Percentiles rank a stretch among this genome's conserved stretches.
Conservation (phyloP, 1,139 yeast genomes). For the Meyerozyma carpophila region DNA sequence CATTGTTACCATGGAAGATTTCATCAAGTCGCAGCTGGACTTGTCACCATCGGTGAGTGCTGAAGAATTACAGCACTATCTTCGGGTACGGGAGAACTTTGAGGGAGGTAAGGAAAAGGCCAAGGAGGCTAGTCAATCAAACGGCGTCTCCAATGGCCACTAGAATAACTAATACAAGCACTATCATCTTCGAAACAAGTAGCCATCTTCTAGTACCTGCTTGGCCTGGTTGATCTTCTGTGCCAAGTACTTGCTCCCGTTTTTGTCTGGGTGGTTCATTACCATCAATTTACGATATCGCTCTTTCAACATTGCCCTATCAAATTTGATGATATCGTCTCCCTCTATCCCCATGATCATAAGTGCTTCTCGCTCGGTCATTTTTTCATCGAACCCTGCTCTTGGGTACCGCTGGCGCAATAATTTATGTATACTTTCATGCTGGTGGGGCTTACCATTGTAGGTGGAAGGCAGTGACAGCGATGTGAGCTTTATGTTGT, state of each 20-base stretch:
- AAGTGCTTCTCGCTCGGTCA: slow-evolving; percentile 62
- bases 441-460: slow-evolving; percentile 14
- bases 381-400: slow-evolving; percentile 43
- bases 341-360: slow-evolving; percentile 50
- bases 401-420: slow-evolving; percentile 31
- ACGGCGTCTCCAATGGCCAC: background rate
- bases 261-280: slow-evolving; percentile 68
- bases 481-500: slow-evolving; percentile 28
- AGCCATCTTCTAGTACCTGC: slow-evolving; percentile 56
- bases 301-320: slow-evolving; percentile 39
- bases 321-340: slow-evolving; percentile 43
- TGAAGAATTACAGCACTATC: slow-evolving; percentile 80
- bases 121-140: slow-evolving; percentile 5
- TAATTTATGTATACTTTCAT: slow-evolving; percentile 15
- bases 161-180: background rate
- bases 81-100: slow-evolving; percentile 70
- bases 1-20: slow-evolving; percentile 65
- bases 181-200: slow-evolving; percentile 20
- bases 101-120: slow-evolving; percentile 50
- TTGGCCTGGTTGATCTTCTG: slow-evolving; percentile 75
- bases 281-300: slow-evolving; percentile 63
- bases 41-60: slow-evolving; percentile 82
- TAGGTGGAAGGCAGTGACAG: slow-evolving; percentile 8
- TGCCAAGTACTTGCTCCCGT: slow-evolving; percentile 67
- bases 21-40: slow-evolving; percentile 64